phyloP scores from a whole-genome alignment of 306 rosid species.

The Glycine latifolia region DNA sequence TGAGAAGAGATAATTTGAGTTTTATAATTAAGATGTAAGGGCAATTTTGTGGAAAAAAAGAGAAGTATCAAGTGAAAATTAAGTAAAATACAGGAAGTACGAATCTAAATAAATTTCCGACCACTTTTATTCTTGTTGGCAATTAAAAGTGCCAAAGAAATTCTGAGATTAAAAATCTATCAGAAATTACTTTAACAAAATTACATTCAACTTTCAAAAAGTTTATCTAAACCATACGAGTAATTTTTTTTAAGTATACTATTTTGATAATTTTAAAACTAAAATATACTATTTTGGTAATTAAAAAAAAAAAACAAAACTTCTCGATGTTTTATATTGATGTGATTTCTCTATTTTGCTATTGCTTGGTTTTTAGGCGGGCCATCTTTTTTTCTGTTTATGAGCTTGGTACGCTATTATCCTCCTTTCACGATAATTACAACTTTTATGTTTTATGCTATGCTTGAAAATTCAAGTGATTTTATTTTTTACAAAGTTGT shows the following conservation, averaged over 20 bases:
- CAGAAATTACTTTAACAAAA: neutral
- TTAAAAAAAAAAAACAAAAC: neutral
- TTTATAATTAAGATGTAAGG: too few relatives aligned
- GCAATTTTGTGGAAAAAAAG: too few relatives aligned
- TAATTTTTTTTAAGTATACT: neutral
- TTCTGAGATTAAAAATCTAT: neutral
- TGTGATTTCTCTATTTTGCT: neutral
- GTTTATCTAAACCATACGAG: neutral
- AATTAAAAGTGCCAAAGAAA: neutral
- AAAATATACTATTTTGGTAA: neutral
- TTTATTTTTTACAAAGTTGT: neutral
- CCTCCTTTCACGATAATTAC: neutral
- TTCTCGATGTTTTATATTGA: too few relatives aligned
- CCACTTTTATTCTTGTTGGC: too few relatives aligned
- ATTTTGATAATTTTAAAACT: neutral
- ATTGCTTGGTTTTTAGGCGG: neutral
- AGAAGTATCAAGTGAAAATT: too few relatives aligned
- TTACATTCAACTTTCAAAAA: neutral
- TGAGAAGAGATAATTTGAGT: too few relatives aligned
- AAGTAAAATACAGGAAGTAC: too few relatives aligned
- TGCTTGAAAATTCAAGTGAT: neutral
- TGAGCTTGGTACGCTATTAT: neutral
- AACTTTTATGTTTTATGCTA: neutral
- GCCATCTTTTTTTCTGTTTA: neutral
- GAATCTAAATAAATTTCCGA: neutral